A percentile compares a stretch with the other conserved stretches of the same genome.
These are phyloP conservation scores for Candolleomyces eurysporus DNA, from an alignment of 768 basidiomycete genomes.

Conservation along the genomic window DNA sequence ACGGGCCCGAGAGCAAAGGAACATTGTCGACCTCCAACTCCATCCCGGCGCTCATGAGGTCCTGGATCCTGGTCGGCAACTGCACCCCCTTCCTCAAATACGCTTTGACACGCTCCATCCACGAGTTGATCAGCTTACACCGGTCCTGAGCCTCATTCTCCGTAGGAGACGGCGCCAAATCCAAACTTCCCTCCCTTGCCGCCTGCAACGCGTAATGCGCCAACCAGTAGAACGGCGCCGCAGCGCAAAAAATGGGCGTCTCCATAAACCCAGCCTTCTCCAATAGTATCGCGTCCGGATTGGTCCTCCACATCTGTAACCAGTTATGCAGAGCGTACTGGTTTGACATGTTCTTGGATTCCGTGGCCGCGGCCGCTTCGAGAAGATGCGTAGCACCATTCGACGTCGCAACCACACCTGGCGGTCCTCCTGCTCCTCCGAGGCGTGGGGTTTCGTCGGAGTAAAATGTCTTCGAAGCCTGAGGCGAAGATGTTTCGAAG, in stretches of 20 bases:
- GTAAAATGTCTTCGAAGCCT: conserved; percentile 6
- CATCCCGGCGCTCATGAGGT: conserved; percentile 14
- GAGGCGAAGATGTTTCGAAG: conserved; percentile 38
- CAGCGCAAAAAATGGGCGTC: conserved; percentile 40
- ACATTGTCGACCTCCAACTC: conserved; percentile 3
- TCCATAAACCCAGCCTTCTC: conserved; percentile 22
- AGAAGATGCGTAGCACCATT: not conserved
- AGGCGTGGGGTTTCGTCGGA: conserved; percentile 6
- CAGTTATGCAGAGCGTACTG: conserved; percentile 59
- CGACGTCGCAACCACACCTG: too few relatives aligned
- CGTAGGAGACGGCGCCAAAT: conserved; percentile 12
- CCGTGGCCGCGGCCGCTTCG: not conserved
- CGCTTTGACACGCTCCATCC: conserved; percentile 46
- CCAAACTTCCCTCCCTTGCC: conserved; percentile 44
- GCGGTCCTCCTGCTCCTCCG: conserved; percentile 6
- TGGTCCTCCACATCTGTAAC: conserved; percentile 53
- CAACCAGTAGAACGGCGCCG: conserved; percentile 63
- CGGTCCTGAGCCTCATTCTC: conserved; percentile 32
- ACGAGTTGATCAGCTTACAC: conserved; percentile 47
- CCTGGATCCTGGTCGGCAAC: conserved; percentile 44
- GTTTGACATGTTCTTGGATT: conserved; percentile 28
- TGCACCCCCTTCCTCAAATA: conserved; percentile 44
- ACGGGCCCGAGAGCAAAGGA: not conserved
- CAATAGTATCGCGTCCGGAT: conserved; percentile 29
- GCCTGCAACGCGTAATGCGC: conserved; percentile 53